A percentile compares a stretch with the other conserved stretches of the same genome.
These are phyloP conservation scores for Heterobasidion occidentale DNA, from an alignment of 1,284 basidiomycete genomes.

Conservation along the genomic window DNA sequence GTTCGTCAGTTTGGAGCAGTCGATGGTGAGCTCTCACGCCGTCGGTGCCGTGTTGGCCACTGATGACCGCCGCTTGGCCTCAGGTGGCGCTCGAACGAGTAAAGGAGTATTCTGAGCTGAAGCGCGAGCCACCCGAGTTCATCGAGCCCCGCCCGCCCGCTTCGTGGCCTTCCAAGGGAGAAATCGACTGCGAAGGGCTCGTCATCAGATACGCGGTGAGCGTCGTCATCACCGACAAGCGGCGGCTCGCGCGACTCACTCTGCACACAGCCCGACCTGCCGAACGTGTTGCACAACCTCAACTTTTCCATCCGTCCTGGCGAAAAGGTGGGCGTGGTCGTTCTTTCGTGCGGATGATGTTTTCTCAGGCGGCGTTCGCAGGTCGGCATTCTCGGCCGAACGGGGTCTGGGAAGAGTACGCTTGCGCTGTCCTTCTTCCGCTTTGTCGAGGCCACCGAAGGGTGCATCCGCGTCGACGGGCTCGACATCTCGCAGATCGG, in stretches of 20 bases:
- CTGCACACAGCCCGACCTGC: conserved; percentile 61
- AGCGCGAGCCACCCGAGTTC: conserved; percentile 72
- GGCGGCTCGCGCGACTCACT: not conserved
- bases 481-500: conserved; percentile 82
- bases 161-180: conserved; percentile 76
- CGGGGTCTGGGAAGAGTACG: conserved; percentile 87
- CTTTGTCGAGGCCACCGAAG: conserved; percentile 84
- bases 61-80: not conserved
- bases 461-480: conserved; percentile 82
- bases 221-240: conserved; percentile 7
- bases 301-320: conserved; percentile 73
- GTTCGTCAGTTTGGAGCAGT: conserved; percentile 84
- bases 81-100: conserved; percentile 87
- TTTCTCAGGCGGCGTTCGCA: conserved; percentile 13
- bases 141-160: conserved; percentile 79
- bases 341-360: not conserved
- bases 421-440: conserved; percentile 93
- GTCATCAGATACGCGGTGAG: conserved; percentile 84
- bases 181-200: conserved; percentile 74
- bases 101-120: conserved; percentile 82
- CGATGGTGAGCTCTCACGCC: conserved; percentile 53
- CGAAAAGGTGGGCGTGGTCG: conserved; percentile 44
- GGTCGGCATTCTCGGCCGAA: conserved; percentile 85
- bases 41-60: not conserved
- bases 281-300: conserved; percentile 79